Percentiles rank a stretch among this genome's conserved stretches.
Conservation (phyloP, 176 grass and related monocot genomes). For the Dendrocalamus sinicus region DNA sequence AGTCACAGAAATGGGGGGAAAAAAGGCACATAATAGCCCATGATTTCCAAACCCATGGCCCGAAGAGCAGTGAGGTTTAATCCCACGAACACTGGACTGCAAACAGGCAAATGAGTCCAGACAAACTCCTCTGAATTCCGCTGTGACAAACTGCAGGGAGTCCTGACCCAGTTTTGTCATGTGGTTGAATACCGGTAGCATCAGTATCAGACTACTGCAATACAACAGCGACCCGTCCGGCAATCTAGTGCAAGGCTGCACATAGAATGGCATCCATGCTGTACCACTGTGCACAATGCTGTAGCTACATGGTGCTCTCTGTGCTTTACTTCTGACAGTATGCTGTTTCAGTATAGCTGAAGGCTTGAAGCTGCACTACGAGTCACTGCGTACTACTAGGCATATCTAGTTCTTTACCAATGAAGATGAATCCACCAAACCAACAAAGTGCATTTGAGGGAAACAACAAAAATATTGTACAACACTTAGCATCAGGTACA, state of each 20-base stretch:
- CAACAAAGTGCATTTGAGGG: constrained; percentile 48
- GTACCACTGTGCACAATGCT: neutral
- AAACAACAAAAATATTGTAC: constrained; percentile 56
- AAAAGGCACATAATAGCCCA: neutral
- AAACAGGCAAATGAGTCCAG: neutral
- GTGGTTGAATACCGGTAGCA: neutral
- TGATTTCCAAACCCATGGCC: neutral
- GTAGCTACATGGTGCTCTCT: neutral
- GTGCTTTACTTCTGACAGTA: constrained; percentile 6
- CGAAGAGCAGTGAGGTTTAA: neutral
- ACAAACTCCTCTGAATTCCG: neutral
- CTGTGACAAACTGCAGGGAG: neutral
- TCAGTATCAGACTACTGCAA: neutral
- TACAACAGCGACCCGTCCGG: neutral
- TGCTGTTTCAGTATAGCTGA: neutral
- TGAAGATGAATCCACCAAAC: constrained; percentile 28
- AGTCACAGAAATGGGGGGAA: neutral
- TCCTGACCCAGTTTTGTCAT: constrained; percentile 14
- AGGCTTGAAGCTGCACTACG: constrained; percentile 15
- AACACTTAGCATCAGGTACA: constrained; percentile 54
- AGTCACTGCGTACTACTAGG: neutral
- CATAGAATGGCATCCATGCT: neutral
- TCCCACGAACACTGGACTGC: neutral
- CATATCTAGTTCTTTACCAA: constrained; percentile 10
- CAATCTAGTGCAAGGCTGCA: neutral